Evolutionary conservation across 495 filamentous ascomycete species (phyloP).

Genomic region (Parachaetomium inaequale): DNA sequence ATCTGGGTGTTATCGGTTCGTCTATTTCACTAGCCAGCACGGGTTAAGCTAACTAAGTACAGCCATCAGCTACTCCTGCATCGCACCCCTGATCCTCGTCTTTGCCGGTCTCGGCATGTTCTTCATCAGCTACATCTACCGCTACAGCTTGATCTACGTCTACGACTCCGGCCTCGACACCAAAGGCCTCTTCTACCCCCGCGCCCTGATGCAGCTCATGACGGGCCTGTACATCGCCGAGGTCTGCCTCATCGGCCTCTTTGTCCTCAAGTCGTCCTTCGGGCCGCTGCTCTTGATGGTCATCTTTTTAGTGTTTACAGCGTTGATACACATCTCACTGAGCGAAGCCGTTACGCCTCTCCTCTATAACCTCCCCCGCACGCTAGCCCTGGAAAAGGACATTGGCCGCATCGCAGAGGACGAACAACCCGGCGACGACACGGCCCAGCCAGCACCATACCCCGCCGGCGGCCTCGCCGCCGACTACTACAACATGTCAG

Average conservation of each 20-base stretch:
- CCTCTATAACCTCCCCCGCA: constrained; percentile 64
- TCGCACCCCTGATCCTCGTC: constrained; percentile 82
- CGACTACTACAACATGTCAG: constrained; percentile 41
- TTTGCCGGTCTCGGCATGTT: constrained; percentile 75
- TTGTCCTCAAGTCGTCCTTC: constrained; percentile 61
- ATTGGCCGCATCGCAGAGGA: constrained; percentile 43
- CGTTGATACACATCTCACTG: constrained; percentile 76
- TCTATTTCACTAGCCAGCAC: background rate
- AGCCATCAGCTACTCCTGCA: constrained; percentile 82
- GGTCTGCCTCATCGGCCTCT: constrained; percentile 77
- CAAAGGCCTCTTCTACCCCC: constrained; percentile 73
- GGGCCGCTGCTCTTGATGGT: constrained; percentile 74
- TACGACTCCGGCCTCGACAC: constrained; percentile 75
- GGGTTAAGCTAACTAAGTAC: constrained; percentile 12
- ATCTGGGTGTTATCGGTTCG: constrained; percentile 67
- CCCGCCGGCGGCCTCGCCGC: constrained; percentile 27
- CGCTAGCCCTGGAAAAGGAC: constrained; percentile 50
- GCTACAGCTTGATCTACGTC: constrained; percentile 83
- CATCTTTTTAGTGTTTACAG: constrained; percentile 65
- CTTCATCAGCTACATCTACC: constrained; percentile 78
- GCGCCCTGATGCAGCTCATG: constrained; percentile 76
- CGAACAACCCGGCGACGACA: constrained; percentile 28
- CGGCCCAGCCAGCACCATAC: constrained; percentile 13
- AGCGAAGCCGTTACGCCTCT: constrained; percentile 71
- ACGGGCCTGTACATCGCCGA: constrained; percentile 78